Base-by-base conservation (phyloP, 164 flowering plant species). In the Chimonanthus salicifolius region DNA sequence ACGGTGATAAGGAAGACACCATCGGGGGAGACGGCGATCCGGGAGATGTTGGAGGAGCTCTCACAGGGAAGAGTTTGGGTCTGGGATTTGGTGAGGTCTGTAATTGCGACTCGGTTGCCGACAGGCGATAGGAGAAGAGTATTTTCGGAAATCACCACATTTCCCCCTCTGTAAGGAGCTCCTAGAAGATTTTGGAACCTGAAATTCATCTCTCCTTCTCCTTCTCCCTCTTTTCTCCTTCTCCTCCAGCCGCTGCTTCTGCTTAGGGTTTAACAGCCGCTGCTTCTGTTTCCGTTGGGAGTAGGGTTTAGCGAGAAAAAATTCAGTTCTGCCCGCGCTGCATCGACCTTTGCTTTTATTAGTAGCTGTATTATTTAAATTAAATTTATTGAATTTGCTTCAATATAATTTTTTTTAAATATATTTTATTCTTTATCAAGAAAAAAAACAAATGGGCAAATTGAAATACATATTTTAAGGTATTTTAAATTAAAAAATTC, bases 91-190 rank as follows among this genome's bases (percentile, higher is more conserved):
- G 83, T 64, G 67, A 92, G 89, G 83, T 96, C 97, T 62, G 97
- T 94, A 81, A 92, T 80, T 78, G 97, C 84, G 79, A 96, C 71
- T 0, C 98, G 89, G 81, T 94, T 96, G 15, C 97, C 97, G 73
- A 94, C 85, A 3, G 99, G 92, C 1, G 97, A 92, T 50, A 96
- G 80, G 11, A 96, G 87, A 18, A 73, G 85, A 13, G 80, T 83
- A 76, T 90, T 86, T 64, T 84, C 84, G 62, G 86, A 74, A 48
- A 92, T 67, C 0, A 86, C 75, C 50, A 69, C 92, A 80, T 94
- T 87, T 69, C 99, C 99, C 33, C 99, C 98, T 73, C 97, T 79
- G 85, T 96, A 96, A 1, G 99, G 98, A 16, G 98, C 97, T 60
- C 99, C 99, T 2, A 94, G 84, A 33, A 93, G 92, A 77, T 93